Conservation (phyloP, 75 land plant species). For the Selaginella moellendorffii region DNA sequence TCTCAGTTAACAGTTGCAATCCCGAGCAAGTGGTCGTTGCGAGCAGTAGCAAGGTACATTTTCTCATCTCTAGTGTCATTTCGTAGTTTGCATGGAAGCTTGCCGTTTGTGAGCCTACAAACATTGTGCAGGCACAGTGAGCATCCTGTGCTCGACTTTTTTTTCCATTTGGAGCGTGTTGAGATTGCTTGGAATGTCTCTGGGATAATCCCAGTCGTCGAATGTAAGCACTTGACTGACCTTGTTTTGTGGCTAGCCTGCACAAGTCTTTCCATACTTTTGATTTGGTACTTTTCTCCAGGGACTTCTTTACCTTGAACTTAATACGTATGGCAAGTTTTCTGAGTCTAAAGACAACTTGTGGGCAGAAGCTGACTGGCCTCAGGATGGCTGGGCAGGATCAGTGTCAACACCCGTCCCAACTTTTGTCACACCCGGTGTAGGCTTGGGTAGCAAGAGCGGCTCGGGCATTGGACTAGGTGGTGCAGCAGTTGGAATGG, state of each 20-base stretch:
- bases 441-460: constrained; percentile 52
- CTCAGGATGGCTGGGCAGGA: constrained; percentile 85
- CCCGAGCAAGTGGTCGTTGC: constrained; percentile 67
- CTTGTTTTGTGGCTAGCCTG: too few relatives aligned
- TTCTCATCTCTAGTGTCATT: neutral
- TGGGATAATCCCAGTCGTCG: neutral
- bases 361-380: constrained; percentile 90
- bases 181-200: neutral
- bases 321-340: constrained; percentile 22
- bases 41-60: constrained; percentile 54
- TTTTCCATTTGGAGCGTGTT: neutral
- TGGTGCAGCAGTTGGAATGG: constrained; percentile 61
- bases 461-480: constrained; percentile 61
- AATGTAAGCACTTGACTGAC: neutral
- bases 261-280: neutral
- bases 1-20: constrained; percentile 63
- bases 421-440: constrained; percentile 49
- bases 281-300: constrained; percentile 14
- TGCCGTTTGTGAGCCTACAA: neutral
- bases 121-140: neutral
- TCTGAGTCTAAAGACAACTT: constrained; percentile 32
- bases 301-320: constrained; percentile 61
- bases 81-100: neutral
- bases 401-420: constrained; percentile 70
- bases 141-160: neutral